These are phyloP conservation scores for Cyberlindnera mrakii DNA, from an alignment of 805 yeast genomes.

Conservation along the genomic window DNA sequence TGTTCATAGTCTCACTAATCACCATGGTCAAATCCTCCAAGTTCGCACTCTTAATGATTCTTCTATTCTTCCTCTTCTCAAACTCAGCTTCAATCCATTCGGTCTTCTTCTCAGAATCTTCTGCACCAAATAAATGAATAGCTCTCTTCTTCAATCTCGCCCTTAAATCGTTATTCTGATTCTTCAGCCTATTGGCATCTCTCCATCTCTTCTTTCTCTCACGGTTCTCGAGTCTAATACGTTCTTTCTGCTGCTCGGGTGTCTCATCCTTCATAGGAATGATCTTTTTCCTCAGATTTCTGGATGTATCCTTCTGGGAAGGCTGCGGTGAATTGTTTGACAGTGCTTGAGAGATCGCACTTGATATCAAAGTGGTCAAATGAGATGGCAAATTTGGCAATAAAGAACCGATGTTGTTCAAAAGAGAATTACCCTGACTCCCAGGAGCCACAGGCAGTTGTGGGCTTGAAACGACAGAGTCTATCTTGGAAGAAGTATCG, in stretches of 20 bases:
- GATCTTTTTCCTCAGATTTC: slow-evolving; percentile 11
- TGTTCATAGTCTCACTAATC: slow-evolving; percentile 24
- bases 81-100: slow-evolving; percentile 78
- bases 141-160: slow-evolving; percentile 76
- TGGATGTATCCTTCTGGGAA: slow-evolving; percentile 4
- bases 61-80: slow-evolving; percentile 52
- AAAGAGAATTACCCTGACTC: slow-evolving; percentile 13
- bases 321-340: not conserved
- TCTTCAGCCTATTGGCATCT: slow-evolving; percentile 69
- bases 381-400: slow-evolving; percentile 21
- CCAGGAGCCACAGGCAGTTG: slow-evolving; percentile 13
- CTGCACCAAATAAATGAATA: slow-evolving; percentile 53
- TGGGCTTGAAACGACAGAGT: slow-evolving; percentile 4
- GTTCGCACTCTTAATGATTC: slow-evolving; percentile 40
- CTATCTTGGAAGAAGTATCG: not conserved
- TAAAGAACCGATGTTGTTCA: slow-evolving; percentile 18
- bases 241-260: slow-evolving; percentile 40
- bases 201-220: slow-evolving; percentile 82
- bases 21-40: slow-evolving; percentile 23
- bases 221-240: slow-evolving; percentile 60
- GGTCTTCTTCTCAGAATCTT: slow-evolving; percentile 45
- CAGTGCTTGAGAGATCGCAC: slow-evolving; percentile 22
- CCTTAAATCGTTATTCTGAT: slow-evolving; percentile 82
- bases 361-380: slow-evolving; percentile 17
- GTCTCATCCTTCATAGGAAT: slow-evolving; percentile 18